phyloP scores from a whole-genome alignment of 148 eudicot species.

The Pouteria glomerata region DNA sequence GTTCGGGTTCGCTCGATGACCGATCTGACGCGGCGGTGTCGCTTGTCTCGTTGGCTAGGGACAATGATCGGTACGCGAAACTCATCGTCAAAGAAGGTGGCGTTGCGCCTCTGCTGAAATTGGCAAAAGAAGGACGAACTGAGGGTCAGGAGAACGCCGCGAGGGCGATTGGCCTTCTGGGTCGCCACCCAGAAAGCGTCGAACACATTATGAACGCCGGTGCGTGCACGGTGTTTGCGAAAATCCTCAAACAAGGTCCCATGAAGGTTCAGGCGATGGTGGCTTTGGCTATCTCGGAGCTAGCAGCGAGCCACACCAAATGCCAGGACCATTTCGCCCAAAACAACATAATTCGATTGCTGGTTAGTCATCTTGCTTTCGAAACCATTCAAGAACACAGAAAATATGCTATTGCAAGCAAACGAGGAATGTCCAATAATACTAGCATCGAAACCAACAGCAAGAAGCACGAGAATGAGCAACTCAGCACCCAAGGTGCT shows the following conservation, averaged over 20 bases:
- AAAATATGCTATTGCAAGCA: conserved; percentile 52
- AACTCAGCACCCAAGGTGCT: background rate
- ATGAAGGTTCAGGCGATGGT: conserved; percentile 77
- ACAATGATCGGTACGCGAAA: conserved; percentile 66
- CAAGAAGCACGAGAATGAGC: conserved; percentile 22
- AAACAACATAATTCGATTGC: conserved; percentile 57
- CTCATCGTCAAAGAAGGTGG: conserved; percentile 85
- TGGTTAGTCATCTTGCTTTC: conserved; percentile 75
- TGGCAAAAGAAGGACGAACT: conserved; percentile 63
- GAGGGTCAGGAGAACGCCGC: conserved; percentile 87
- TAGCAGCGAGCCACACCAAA: conserved; percentile 62
- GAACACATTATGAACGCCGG: conserved; percentile 73
- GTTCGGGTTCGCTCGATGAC: conserved; percentile 54
- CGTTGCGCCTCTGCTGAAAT: conserved; percentile 54
- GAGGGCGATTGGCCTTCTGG: conserved; percentile 62
- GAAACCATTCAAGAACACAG: conserved; percentile 88
- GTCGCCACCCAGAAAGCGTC: conserved; percentile 69
- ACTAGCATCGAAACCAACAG: conserved; percentile 13
- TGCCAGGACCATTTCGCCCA: conserved; percentile 83
- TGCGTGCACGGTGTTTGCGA: conserved; percentile 62
- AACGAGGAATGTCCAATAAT: conserved; percentile 45
- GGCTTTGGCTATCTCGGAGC: conserved; percentile 81
- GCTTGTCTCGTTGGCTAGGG: conserved; percentile 65
- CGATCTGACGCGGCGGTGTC: conserved; percentile 68
- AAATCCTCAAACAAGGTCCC: conserved; percentile 72